Base-by-base conservation (phyloP, 345 rosid genomes). In the Salix dunnii region DNA sequence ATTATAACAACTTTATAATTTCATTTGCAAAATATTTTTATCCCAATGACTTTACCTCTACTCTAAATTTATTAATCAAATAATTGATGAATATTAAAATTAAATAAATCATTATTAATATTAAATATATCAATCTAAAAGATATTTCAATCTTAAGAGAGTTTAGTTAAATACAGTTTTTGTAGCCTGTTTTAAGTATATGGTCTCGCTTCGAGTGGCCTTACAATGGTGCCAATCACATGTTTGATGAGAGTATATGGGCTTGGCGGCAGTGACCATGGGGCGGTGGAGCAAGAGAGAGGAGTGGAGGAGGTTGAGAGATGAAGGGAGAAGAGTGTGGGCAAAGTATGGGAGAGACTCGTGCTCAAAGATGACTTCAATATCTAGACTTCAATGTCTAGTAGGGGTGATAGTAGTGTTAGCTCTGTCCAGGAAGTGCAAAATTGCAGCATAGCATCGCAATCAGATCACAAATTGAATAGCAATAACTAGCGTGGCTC, bases 161-260 rank as follows among this genome's bases (percentile, higher is more conserved):
- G n/a, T n/a, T n/a, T n/a, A n/a, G n/a, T n/a, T n/a, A n/a, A n/a
- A n/a, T n/a, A n/a, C n/a, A n/a, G n/a, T n/a, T n/a, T n/a, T n/a
- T n/a, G 84, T 87, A 95, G 65, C 99, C 99, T 70, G 98, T 96
- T 67, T 75, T 77, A 86, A 95, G 81, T 38, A 95, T 78, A 84
- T 93, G 97, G 63, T 86, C 78, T 76, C 97, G 93, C 98, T 93
- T 91, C 67, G 91, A 89, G 31, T 86, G 74, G 61, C 97, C 99
- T 93, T 2, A 95, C 85, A 43, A 43, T 97, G 46, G 94, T 95
- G 55, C 97, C 99, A 61, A 93, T 91, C 99, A 97, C 46, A 94
- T 95, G 88, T 79, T 90, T n/a, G 93, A 73, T 20, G 96, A 89
- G 53, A 89, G 53, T 65, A 74, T 31, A 84, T 67, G 31, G 70